Evolutionary conservation across 192 early-diverging fungal species (phyloP).

Genomic region (Coemansia sp.): DNA sequence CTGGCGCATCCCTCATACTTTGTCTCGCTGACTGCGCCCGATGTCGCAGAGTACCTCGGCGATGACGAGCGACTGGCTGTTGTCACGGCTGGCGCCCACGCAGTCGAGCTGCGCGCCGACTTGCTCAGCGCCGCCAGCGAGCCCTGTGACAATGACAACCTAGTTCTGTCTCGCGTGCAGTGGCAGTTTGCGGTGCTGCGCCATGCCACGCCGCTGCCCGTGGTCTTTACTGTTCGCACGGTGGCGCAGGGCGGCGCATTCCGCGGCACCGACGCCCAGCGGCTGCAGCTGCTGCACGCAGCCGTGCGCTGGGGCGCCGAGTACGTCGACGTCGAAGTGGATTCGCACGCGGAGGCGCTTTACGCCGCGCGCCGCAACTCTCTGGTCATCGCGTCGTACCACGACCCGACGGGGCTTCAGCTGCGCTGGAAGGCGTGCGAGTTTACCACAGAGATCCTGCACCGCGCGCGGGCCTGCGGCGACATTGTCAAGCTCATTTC

Average conservation of each 20-base stretch:
- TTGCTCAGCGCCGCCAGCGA: constrained; percentile 57
- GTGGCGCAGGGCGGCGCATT: constrained; percentile 87
- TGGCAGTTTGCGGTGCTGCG: constrained; percentile 81
- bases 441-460: constrained; percentile 46
- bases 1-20: constrained; percentile 69
- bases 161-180: too few species aligned
- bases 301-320: constrained; percentile 91
- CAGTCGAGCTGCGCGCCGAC: constrained; percentile 93
- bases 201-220: constrained; percentile 67
- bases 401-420: constrained; percentile 69
- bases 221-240: constrained; percentile 95
- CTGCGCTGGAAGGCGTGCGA: constrained; percentile 48
- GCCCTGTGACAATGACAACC: too few species aligned
- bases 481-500: constrained; percentile 97
- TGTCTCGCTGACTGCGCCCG: constrained; percentile 82
- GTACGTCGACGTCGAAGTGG: constrained; percentile 89
- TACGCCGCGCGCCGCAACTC: constrained; percentile 54
- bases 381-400: constrained; percentile 87
- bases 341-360: constrained; percentile 6
- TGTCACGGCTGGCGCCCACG: constrained; percentile 81
- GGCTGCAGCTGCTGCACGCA: constrained; percentile 66
- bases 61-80: constrained; percentile 60
- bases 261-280: constrained; percentile 60
- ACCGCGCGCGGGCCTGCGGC: constrained; percentile 61
- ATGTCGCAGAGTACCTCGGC: constrained; percentile 57